Base-by-base conservation (phyloP, 441 rosid species). In the Bocquillonia castaneifolia region DNA sequence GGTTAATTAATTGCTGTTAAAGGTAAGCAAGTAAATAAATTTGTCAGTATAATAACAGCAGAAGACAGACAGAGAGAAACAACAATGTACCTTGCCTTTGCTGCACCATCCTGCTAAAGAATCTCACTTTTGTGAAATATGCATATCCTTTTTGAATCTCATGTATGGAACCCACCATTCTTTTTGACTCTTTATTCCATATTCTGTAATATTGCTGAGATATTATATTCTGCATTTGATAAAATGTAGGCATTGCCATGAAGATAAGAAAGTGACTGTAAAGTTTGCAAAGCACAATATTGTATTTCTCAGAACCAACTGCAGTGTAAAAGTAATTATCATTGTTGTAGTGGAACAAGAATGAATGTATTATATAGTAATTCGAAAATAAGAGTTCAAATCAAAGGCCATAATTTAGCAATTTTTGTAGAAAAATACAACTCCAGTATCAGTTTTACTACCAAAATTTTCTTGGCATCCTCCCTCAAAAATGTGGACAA, bases 21-120 rank as follows among this genome's bases (percentile, higher is more conserved):
- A 51, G 62, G 55, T 37, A 57, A 54, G 57, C 26, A 45, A 31
- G 26, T 56, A 58, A 64, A 47, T 47, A 61, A 67, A 77, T 68
- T 79, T 18, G 14, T 56, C 60, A 53, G 73, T 60, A 67, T 55
- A 64, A 70, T 63, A 51, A 73, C 76, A 59, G 71, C 63, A n/a
- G 67, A 56, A 59, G 53, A 76, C 36, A 50, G 40, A 69, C 40
- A 72, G 71, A 67, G 72, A 26, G n/a, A 66, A 74, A 66, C 52
- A 70, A 63, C 63, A 47, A 51, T 61, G 53, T 28, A 22, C 71
- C 17, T 70, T 47, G 52, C 50, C 26, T 31, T 23, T 51, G 15
- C 32, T 4, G 29, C n/a, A 39, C 62, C 40, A 36, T 23, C 28
- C 67, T 56, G 26, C 62, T 39, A 34, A 31, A 71, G 73, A 71